phyloP scores from a whole-genome alignment of 2,329 filamentous ascomycete species.

The Colletotrichum truncatum region DNA sequence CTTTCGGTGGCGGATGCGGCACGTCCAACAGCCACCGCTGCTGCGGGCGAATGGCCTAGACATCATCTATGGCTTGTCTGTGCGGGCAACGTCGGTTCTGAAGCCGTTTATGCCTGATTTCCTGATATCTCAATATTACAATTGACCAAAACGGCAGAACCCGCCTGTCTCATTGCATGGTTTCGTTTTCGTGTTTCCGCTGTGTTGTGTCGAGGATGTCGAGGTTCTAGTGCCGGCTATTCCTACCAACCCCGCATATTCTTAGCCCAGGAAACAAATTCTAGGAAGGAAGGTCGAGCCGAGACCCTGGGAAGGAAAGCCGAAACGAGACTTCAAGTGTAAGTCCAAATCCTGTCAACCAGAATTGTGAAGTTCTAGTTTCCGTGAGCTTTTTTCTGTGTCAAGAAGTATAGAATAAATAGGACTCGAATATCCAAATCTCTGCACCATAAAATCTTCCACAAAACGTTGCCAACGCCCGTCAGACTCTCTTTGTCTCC shows the following conservation, averaged over 20 bases:
- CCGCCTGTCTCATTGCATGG: not conserved
- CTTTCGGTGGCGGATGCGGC: conserved; percentile 39
- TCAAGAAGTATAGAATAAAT: no score
- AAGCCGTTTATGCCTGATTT: not conserved
- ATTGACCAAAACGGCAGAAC: not conserved
- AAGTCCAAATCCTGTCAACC: not conserved
- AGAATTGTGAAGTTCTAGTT: no score
- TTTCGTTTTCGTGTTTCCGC: not conserved
- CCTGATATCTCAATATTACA: not conserved
- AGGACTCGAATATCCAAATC: no score
- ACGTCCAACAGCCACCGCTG: conserved; percentile 39
- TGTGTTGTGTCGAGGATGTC: not conserved
- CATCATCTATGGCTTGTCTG: not conserved
- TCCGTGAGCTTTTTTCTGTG: no score
- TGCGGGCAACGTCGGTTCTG: not conserved
- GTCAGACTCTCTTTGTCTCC: not conserved
- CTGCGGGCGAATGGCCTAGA: conserved; percentile 20
- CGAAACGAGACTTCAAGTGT: conserved; percentile 1
- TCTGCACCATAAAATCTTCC: no score
- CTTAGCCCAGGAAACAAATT: not conserved
- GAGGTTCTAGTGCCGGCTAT: not conserved
- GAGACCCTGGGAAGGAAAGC: not conserved
- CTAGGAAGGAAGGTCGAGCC: conserved; percentile 14
- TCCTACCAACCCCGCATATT: not conserved
- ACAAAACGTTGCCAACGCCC: no score